Conservation (phyloP, 257 asterid species). For the Solanum medicagineum region DNA sequence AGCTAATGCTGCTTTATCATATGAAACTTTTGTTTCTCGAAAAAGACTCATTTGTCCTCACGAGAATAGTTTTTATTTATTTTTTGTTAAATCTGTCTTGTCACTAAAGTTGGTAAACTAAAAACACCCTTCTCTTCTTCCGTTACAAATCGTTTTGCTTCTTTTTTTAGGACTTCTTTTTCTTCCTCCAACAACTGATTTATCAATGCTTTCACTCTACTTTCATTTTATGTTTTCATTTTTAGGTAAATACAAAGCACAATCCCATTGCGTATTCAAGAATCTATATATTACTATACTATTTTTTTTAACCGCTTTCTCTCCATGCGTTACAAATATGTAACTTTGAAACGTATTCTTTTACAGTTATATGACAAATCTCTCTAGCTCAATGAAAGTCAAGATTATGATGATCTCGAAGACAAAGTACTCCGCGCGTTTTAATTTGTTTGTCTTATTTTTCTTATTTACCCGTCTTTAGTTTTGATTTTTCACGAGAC, state of each 20-base stretch:
- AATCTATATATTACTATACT: background rate
- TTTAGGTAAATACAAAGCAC: background rate
- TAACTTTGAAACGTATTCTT: background rate
- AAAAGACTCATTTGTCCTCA: slow-evolving; percentile 3
- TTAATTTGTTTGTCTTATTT: background rate
- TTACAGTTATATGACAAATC: background rate
- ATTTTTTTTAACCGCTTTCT: background rate
- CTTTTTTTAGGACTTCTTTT: background rate
- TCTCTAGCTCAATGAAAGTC: background rate
- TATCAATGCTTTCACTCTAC: background rate
- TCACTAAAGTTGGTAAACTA: slow-evolving; percentile 50
- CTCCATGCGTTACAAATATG: background rate
- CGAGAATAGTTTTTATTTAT: background rate
- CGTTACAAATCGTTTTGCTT: slow-evolving; percentile 30
- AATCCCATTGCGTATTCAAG: background rate
- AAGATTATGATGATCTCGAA: background rate
- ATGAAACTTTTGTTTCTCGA: background rate
- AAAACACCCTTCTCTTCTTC: slow-evolving; percentile 29
- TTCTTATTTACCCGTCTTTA: background rate
- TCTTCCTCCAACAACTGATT: background rate
- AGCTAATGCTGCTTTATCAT: background rate
- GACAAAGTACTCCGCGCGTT: background rate
- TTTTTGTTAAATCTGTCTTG: slow-evolving; percentile 17
- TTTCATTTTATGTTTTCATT: background rate
- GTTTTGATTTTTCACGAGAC: background rate